A percentile compares a stretch with the other conserved stretches of the same genome.
Conservation (phyloP, 1,139 yeast species). For the Pneumocystis jirovecii region DNA sequence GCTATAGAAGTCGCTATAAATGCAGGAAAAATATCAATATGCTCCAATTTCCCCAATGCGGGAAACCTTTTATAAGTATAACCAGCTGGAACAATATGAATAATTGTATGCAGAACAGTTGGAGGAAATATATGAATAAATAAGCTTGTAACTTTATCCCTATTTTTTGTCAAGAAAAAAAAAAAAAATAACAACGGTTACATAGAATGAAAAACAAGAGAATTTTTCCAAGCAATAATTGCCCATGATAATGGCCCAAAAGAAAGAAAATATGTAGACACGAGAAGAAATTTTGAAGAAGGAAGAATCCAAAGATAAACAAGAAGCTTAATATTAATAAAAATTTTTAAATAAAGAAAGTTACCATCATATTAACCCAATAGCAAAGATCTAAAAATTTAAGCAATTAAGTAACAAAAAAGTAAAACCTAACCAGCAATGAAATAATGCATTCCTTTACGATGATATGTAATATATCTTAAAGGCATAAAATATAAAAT, state of each 20-base stretch:
- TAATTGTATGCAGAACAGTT: constrained; percentile 69
- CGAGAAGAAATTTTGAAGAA: constrained; percentile 50
- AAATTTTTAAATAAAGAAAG: background rate
- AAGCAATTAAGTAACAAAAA: background rate
- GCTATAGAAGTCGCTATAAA: constrained; percentile 67
- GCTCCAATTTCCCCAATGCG: constrained; percentile 52
- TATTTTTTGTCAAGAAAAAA: background rate
- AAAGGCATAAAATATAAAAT: constrained; percentile 63
- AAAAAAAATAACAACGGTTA: constrained; percentile 27
- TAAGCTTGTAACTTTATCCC: constrained; percentile 65
- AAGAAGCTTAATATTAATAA: constrained; percentile 26
- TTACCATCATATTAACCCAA: constrained; percentile 53
- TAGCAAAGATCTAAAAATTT: constrained; percentile 47
- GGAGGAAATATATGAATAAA: constrained; percentile 90
- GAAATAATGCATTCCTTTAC: constrained; percentile 65
- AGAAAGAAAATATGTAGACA: constrained; percentile 71
- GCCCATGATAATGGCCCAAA: constrained; percentile 89
- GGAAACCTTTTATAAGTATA: constrained; percentile 52
- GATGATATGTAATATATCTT: constrained; percentile 68
- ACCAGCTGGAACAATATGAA: constrained; percentile 48
- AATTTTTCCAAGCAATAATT: constrained; percentile 90
- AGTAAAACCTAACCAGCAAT: constrained; percentile 39
- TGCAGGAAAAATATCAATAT: constrained; percentile 62
- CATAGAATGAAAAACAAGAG: constrained; percentile 76
- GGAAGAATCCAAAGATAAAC: constrained; percentile 76